Percentiles rank a stretch among this genome's conserved stretches.
phyloP scores from a whole-genome alignment of 2,329 filamentous ascomycete genomes.

The Didymella sp. region DNA sequence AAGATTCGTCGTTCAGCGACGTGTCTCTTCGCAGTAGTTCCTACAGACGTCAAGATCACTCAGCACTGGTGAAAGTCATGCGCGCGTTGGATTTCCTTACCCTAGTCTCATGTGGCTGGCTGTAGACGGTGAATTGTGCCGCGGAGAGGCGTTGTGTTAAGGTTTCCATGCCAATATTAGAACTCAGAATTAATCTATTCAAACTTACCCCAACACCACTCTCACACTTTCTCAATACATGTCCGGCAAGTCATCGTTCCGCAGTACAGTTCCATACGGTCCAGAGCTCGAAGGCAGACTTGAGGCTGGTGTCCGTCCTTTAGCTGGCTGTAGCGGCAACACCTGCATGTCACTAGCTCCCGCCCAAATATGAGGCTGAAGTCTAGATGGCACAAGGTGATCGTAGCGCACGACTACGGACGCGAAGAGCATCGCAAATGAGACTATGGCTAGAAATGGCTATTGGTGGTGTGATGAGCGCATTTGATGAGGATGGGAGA shows the following conservation, averaged over 20 bases:
- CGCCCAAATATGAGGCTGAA: slow-evolving; percentile 15
- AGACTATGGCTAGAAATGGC: neutral
- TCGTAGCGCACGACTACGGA: slow-evolving; percentile 2
- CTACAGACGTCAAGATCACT: neutral
- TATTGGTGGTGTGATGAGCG: neutral
- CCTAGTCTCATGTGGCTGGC: slow-evolving; percentile 16
- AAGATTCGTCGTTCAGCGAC: slow-evolving; percentile 1
- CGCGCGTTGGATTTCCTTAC: neutral
- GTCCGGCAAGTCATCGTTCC: neutral
- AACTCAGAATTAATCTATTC: neutral
- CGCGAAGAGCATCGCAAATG: neutral
- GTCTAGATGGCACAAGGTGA: slow-evolving; percentile 18
- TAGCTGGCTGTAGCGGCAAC: slow-evolving; percentile 19
- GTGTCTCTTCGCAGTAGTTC: neutral
- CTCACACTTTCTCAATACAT: neutral
- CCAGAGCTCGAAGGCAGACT: slow-evolving; percentile 1
- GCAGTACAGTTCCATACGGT: neutral
- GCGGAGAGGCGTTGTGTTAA: slow-evolving; percentile 1
- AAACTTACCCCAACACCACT: neutral
- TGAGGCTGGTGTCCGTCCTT: slow-evolving; percentile 9
- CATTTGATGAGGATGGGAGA: neutral
- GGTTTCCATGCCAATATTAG: slow-evolving; percentile 6
- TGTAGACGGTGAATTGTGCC: slow-evolving; percentile 7
- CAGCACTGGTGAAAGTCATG: slow-evolving; percentile 9
- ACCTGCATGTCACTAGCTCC: slow-evolving; percentile 27